Evolutionary conservation across 2,329 filamentous ascomycete species (phyloP).

Genomic region (Colletotrichum endophyticum): DNA sequence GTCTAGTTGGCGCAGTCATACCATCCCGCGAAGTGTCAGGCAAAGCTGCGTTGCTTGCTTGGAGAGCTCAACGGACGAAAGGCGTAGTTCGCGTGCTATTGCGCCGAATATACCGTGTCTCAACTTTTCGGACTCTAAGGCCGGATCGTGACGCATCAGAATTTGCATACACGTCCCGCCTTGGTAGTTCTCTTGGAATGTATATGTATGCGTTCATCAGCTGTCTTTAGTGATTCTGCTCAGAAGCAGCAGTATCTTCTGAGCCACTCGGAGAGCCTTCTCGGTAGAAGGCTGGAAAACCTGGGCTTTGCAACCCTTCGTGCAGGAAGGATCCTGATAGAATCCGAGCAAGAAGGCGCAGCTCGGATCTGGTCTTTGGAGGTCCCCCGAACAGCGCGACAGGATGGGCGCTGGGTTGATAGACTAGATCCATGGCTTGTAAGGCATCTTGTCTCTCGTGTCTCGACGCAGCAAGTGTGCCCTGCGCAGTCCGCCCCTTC

Average conservation of each 20-base stretch:
- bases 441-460: constrained; percentile 25
- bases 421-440: constrained; percentile 36
- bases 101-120: constrained; percentile 5
- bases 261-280: too few relatives aligned
- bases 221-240: too few relatives aligned
- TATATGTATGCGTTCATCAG: too few relatives aligned
- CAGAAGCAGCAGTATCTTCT: too few relatives aligned
- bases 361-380: too few relatives aligned
- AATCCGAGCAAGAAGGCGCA: too few relatives aligned
- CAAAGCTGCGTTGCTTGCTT: constrained; percentile 28
- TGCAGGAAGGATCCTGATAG: too few relatives aligned
- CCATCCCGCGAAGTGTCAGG: constrained; percentile 18
- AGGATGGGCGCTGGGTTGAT: constrained; percentile 31
- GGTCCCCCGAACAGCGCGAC: constrained; percentile 29
- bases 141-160: too few relatives aligned
- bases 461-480: constrained; percentile 26
- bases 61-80: constrained; percentile 25
- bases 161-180: too few relatives aligned
- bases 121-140: constrained; percentile 25
- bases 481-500: constrained; percentile 1
- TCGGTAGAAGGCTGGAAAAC: too few relatives aligned
- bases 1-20: not conserved
- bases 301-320: too few relatives aligned
- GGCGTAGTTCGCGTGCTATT: constrained; percentile 29
- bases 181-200: too few relatives aligned